A percentile compares a stretch with the other conserved stretches of the same genome.
Evolutionary conservation across 1,139 yeast genomes (phyloP).

Genomic region (Petasospora rhodanensis): DNA sequence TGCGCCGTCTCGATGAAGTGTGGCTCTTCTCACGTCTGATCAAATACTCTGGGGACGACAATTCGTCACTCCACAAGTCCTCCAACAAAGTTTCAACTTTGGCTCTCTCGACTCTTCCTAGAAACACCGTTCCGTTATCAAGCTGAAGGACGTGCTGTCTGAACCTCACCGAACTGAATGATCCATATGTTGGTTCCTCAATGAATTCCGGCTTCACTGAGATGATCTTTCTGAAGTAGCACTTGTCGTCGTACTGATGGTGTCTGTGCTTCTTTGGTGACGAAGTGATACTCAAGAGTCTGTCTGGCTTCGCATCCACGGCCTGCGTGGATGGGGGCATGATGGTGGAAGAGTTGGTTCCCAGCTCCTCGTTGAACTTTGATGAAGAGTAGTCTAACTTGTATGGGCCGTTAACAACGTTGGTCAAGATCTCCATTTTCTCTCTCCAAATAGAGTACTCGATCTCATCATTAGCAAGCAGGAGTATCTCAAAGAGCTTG

Average conservation of each 20-base stretch:
- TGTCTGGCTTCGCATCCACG: conserved; percentile 21
- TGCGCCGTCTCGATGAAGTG: not conserved
- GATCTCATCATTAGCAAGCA: conserved; percentile 31
- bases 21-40: conserved; percentile 6
- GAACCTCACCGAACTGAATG: conserved; percentile 9
- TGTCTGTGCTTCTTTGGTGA: no score
- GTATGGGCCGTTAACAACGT: conserved; percentile 40
- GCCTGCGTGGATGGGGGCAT: conserved; percentile 18
- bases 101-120: conserved; percentile 12
- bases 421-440: conserved; percentile 32
- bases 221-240: conserved; percentile 21
- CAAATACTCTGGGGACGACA: conserved; percentile 9
- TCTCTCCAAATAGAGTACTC: conserved; percentile 44
- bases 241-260: no score
- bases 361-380: conserved; percentile 19
- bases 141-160: conserved; percentile 1
- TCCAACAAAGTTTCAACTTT: conserved; percentile 18
- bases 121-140: conserved; percentile 3
- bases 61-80: conserved; percentile 25
- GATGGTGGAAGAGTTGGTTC: conserved; percentile 19
- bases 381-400: conserved; percentile 33
- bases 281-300: no score
- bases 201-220: conserved; percentile 12
- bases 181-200: conserved; percentile 5
- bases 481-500: conserved; percentile 41